These are phyloP conservation scores for Penicillium ochrochloron DNA, from an alignment of 495 filamentous ascomycete genomes.

Conservation along the genomic window DNA sequence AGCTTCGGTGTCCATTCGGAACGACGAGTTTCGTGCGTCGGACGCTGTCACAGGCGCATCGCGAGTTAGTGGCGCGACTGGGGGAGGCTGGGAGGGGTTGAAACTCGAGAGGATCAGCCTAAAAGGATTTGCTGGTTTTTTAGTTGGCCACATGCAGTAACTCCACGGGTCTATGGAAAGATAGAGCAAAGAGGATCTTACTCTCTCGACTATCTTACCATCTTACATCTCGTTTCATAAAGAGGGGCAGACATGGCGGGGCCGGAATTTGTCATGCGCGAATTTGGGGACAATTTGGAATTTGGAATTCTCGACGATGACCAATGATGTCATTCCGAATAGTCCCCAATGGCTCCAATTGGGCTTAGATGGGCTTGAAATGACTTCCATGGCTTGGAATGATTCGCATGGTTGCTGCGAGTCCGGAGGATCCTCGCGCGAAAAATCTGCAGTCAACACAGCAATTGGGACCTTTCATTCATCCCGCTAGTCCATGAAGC, in stretches of 20 bases:
- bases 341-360: not conserved
- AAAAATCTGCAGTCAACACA: not conserved
- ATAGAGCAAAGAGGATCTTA: not conserved
- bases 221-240: not conserved
- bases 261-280: slow-evolving; percentile 25
- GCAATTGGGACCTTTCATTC: not conserved
- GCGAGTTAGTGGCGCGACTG: slow-evolving; percentile 15
- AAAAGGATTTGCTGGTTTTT: not conserved
- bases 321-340: slow-evolving; percentile 20
- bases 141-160: not conserved
- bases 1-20: slow-evolving; percentile 16
- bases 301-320: slow-evolving; percentile 20
- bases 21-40: slow-evolving; percentile 16
- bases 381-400: not conserved
- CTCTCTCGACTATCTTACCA: not conserved
- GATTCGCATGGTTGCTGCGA: not conserved
- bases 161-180: not conserved
- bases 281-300: not conserved
- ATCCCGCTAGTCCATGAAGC: not conserved
- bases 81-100: slow-evolving; percentile 3
- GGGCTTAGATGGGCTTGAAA: not conserved
- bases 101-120: not conserved
- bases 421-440: not conserved
- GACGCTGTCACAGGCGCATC: slow-evolving; percentile 14
- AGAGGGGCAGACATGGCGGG: slow-evolving; percentile 1